Evolutionary conservation across 495 filamentous ascomycete species (phyloP), one percentile per base, ranked within the genome.

Genomic region (Apodospora peruviana): DNA sequence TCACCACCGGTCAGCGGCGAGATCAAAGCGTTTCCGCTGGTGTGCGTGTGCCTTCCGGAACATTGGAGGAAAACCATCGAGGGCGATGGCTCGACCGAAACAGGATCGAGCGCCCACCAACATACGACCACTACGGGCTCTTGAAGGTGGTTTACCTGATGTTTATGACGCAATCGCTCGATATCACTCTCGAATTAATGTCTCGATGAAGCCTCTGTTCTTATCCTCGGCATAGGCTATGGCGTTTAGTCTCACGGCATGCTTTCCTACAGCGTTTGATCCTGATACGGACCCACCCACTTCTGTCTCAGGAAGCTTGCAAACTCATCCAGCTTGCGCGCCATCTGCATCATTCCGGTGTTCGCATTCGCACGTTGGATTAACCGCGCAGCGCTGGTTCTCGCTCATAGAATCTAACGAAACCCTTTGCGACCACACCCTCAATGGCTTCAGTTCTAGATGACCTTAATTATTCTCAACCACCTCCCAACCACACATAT

Each of bases 1-100:
- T 87, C 86, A 17, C 84, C 86, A 21, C 74, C 82, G 19, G 77
- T 76, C 1, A 82, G 76, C 42, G 89, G 88, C 48, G 91, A 97
- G 61, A 90, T 97, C 71, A 97, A 97, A 67, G 94, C 94, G 25
- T 99, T 99, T 76, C 91, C 91, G 50, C 76, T 99, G 50, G 94
- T 99, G 19, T 99, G 94, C 66, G 90, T 99, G 24, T 99, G 94
- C 67, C 74, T 96, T 11, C 94, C 94, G 16, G 88, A 96, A 60
- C 90, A 96, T 65, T 99, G 94, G 94, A 83, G 85, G 61, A 93
- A 91, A 70, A 97, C 95, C 16, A 91, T 97, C 58, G 91, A 99
- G 48, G 91, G 88, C 45, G 89, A 95, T 52, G 76, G 76, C 20
- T 79, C 76, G 20, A 79, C 76, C 22, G 76, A 79, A 48, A 77